Evolutionary conservation across 1,284 basidiomycete species (phyloP).

Genomic region (Austropuccinia psidii): DNA sequence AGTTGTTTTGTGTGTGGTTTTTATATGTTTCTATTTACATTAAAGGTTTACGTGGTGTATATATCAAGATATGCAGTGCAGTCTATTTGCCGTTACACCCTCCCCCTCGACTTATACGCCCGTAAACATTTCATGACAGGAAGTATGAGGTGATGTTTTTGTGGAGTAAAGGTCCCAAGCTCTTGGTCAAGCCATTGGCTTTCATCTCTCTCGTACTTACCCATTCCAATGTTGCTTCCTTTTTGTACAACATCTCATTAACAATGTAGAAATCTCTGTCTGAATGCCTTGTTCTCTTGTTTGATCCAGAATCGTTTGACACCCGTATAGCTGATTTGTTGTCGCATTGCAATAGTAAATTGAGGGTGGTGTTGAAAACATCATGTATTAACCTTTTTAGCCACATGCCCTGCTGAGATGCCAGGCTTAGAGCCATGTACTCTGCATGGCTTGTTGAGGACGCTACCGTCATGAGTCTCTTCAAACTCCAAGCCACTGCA

Average conservation of each 20-base stretch:
- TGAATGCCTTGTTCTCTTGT: slow-evolving; percentile 1
- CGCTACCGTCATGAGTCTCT: not conserved
- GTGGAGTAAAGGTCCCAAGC: not conserved
- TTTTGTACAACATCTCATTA: not conserved
- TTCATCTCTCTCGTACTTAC: not conserved
- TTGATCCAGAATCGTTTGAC: not conserved
- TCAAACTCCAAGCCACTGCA: not conserved
- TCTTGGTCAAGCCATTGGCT: not conserved
- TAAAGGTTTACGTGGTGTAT: no score
- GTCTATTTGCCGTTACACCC: no score
- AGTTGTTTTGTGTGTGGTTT: no score
- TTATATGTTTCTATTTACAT: no score
- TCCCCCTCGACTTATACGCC: no score
- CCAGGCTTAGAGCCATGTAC: slow-evolving; percentile 7
- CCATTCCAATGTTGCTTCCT: not conserved
- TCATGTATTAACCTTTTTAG: not conserved
- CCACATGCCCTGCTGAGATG: not conserved
- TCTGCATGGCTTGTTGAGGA: slow-evolving; percentile 6
- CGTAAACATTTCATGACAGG: no score
- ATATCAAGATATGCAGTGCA: no score
- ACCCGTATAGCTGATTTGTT: slow-evolving; percentile 1
- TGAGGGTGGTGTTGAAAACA: not conserved
- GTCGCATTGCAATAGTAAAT: not conserved
- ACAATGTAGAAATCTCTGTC: not conserved
- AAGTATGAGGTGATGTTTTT: no score